Conservation (phyloP, 2,329 filamentous ascomycete genomes). For the Fusarium oxysporum region DNA sequence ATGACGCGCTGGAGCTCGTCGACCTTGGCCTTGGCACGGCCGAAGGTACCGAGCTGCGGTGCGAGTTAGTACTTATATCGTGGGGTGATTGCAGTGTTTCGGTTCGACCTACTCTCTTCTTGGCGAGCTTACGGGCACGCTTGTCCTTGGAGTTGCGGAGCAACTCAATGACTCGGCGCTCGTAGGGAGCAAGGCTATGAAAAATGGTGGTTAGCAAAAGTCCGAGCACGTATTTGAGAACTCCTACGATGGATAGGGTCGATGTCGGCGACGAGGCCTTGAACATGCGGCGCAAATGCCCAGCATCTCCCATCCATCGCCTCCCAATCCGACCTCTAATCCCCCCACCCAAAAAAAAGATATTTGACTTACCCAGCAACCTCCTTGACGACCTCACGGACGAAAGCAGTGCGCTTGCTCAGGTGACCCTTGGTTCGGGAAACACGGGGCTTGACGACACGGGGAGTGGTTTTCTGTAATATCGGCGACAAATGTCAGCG, state of each 20-base stretch:
- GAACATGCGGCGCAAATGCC: background rate
- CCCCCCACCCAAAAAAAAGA: background rate
- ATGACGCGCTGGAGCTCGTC: constrained; percentile 99
- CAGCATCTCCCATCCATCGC: background rate
- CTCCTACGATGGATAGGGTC: background rate
- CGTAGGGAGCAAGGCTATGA: constrained; percentile 85
- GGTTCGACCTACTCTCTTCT: constrained; percentile 85
- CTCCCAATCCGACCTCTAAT: background rate
- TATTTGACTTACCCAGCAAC: constrained; percentile 82
- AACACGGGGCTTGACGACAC: constrained; percentile 81
- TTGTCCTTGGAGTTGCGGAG: constrained; percentile 99
- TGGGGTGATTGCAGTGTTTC: background rate
- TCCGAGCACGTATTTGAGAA: background rate
- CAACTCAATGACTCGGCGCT: constrained; percentile 98
- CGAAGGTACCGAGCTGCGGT: constrained; percentile 91
- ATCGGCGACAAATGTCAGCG: constrained; percentile 62
- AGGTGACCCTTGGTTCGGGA: constrained; percentile 93
- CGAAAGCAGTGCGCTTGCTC: constrained; percentile 97
- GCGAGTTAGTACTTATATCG: constrained; percentile 41
- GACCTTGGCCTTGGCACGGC: constrained; percentile 99
- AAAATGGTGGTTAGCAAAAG: constrained; percentile 43
- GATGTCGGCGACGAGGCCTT: background rate
- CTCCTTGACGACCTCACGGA: constrained; percentile 97
- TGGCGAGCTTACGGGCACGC: constrained; percentile 97
- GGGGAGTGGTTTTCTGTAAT: constrained; percentile 82